Evolutionary conservation across 805 yeast species (phyloP), one percentile per base, ranked within the genome.

Genomic region (Jamesozyma rosinii): DNA sequence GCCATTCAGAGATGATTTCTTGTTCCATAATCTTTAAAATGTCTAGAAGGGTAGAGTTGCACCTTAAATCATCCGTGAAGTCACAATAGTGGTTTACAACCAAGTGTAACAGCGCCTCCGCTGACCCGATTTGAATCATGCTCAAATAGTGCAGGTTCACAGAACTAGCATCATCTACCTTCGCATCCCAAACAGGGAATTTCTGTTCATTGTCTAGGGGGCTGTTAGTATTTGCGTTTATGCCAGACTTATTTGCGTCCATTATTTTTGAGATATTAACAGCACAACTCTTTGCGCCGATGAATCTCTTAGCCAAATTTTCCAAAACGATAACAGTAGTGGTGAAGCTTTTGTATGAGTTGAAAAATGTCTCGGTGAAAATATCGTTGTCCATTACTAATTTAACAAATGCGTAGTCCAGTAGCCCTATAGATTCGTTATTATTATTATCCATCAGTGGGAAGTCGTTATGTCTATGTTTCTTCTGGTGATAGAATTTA

Each of bases 81-180:
- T 85, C 92, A 24, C 74, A 64, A 58, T 81, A 88, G 57, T 83
- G 85, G 50, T 81, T 80, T 37, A 76, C 72, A 18, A 86, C 76
- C 60, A 94, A 72, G 26, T 81, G 73, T 36, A 78, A 72, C 44
- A 87, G 66, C 0, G 87, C 85, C 57, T 85, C 94, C 46, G 88
- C 67, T 27, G 88, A 77, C 34, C 94, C 94, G 32, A 83, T 70
- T 57, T 88, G 92, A 35, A 89, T 83, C 55, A 81, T 85, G 10
- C 83, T 79, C 37, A 85, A 79, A 43, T 77, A 72, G 37, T 72
- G 72, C 71, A 81, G 79, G 51, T 81, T 83, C 29, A 82, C 69
- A 3, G 73, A 72, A 0, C 72, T 66, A 22, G 74, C 66, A 36
- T 68, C 67, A 3, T 56, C 42, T 9, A 64, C 49, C 15, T 48